Evolutionary conservation across 345 rosid genomes (phyloP).

Genomic region (Acer negundo): DNA sequence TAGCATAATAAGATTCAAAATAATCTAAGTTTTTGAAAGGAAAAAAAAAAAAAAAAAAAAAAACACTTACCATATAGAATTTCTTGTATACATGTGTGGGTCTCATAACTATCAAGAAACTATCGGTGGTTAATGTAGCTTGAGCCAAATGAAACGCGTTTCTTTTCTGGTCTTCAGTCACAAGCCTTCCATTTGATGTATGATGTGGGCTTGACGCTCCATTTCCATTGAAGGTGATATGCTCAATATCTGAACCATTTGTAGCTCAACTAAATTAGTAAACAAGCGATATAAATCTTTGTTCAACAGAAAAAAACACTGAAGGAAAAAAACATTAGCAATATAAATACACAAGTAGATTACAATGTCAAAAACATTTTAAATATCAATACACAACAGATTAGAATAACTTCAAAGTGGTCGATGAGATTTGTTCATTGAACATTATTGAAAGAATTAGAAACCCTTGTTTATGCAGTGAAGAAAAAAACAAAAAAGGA

Average conservation of each 20-base stretch:
- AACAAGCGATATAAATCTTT: not conserved
- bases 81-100: constrained; percentile 36
- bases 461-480: not conserved
- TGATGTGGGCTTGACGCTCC: constrained; percentile 10
- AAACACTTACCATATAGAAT: constrained; percentile 43
- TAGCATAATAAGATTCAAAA: not conserved
- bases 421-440: not conserved
- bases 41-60: not conserved
- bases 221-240: not conserved
- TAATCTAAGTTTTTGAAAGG: not conserved
- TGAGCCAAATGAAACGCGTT: constrained; percentile 31
- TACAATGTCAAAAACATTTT: not conserved
- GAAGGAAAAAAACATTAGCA: too few relatives aligned
- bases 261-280: constrained; percentile 11
- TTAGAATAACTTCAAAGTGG: not conserved
- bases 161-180: constrained; percentile 35
- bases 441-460: not conserved
- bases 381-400: not conserved
- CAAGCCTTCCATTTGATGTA: constrained; percentile 37
- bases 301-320: not conserved
- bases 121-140: constrained; percentile 28
- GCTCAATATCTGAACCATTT: constrained; percentile 14
- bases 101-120: constrained; percentile 39
- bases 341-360: not conserved
- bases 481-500: not conserved